Base-by-base conservation (phyloP, 225 moss, liverwort and hornwort genomes). In the Polytrichum formosum region DNA sequence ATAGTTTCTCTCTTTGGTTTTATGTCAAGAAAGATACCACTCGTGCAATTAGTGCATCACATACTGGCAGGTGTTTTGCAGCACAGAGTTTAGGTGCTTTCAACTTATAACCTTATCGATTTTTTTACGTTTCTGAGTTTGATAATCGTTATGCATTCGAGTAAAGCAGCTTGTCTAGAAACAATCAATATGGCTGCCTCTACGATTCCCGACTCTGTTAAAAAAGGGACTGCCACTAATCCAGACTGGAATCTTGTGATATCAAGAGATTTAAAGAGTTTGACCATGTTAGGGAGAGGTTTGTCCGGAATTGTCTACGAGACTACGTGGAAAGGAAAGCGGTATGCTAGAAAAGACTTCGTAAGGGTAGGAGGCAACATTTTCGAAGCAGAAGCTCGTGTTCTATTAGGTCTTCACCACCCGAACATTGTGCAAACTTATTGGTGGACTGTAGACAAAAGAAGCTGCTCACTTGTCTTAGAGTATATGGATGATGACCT, bases 321-420 rank as follows among this genome's bases (percentile, higher is more conserved):
- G 68, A 62, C 28, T 9, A n/a, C 1, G 5, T 74, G 27, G 54
- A 26, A 26, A 2, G 23, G 68, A 30, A 0, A 23, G 28, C 28
- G 28, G 23, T 74, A 10, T 68, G 74, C 74, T 6, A 61, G 67
- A 29, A 74, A 74, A 21, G 61, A 67, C 67, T 68, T 67, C 10
- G 7, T 61, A 5, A 6, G 0, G 29, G 60, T 61, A 23, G 9
- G 18, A 13, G 7, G 4, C 8, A 54, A 18, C 6, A 6, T 3
- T 18, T 74, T 74, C 5, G 62, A 68, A 68, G 6, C 19, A 61
- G 74, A 74, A 67, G 5, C 9, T 20, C 0, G 0, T 54, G 18
- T 5, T 18, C 23, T 74, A 25, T 5, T 62, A 53, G 26, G 5
- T 28, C 74, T 68, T n/a, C 0, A 66, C 2, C 74, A 74, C 54